These are phyloP conservation scores for Raphanus hybrid DNA, from an alignment of 441 rosid species.

Conservation along the genomic window DNA sequence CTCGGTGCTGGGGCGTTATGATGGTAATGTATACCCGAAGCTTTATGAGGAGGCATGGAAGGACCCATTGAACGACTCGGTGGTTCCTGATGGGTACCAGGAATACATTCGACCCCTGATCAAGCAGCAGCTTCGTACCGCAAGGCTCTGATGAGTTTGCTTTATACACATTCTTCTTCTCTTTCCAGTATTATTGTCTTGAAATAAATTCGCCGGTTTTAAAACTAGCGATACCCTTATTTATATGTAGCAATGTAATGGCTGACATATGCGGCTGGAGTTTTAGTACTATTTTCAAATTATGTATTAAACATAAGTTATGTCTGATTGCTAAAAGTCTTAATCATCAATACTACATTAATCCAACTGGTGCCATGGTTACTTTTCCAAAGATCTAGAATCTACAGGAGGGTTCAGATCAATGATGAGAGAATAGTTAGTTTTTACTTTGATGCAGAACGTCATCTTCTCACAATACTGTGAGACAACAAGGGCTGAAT, in stretches of 20 bases:
- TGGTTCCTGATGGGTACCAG: constrained; percentile 87
- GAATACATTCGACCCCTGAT: constrained; percentile 79
- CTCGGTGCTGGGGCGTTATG: constrained; percentile 84
- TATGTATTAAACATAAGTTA: not conserved
- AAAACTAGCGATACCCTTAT: constrained; percentile 22
- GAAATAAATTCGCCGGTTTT: constrained; percentile 30
- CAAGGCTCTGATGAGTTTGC: constrained; percentile 62
- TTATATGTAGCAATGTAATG: constrained; percentile 27
- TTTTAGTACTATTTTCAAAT: not conserved
- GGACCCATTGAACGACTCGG: constrained; percentile 88
- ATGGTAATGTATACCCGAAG: constrained; percentile 90
- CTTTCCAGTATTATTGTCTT: constrained; percentile 4
- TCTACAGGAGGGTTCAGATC: not conserved
- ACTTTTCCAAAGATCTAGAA: not conserved
- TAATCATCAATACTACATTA: not conserved
- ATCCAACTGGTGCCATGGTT: not conserved
- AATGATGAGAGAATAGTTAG: not conserved
- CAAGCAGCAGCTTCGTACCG: constrained; percentile 79
- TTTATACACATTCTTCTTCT: not conserved
- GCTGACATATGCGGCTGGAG: not conserved
- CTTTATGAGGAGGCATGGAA: constrained; percentile 92
- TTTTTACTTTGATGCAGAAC: not conserved
- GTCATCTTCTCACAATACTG: not conserved
- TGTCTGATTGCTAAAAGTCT: not conserved
- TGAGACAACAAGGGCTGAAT: not conserved